A percentile compares a stretch with the other conserved stretches of the same genome.
phyloP scores from a whole-genome alignment of 192 early-diverging fungal species.

The Backusella parvicylindrica region DNA sequence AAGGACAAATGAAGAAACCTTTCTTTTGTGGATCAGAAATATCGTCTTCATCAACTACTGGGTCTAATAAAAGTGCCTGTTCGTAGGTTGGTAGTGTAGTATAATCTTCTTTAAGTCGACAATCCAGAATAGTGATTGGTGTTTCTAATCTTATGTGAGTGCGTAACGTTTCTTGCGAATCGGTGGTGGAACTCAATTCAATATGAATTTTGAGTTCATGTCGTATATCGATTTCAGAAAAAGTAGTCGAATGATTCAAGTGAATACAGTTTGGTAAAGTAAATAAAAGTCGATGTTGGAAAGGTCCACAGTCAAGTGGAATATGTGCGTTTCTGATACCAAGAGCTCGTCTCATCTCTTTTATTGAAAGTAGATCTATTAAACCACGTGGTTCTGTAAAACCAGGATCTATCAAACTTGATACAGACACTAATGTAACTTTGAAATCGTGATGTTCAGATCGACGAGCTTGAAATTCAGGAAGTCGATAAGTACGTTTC shows the following conservation, averaged over 20 bases:
- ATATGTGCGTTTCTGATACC: conserved; percentile 17
- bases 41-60: not conserved
- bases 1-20: conserved; percentile 22
- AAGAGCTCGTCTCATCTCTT: conserved; percentile 11
- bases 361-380: not conserved
- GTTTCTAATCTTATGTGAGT: conserved; percentile 18
- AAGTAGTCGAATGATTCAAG: conserved; percentile 26
- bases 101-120: conserved; percentile 31
- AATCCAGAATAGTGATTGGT: conserved; percentile 28
- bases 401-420: not conserved
- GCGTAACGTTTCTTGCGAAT: not conserved
- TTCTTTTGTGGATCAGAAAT: not conserved
- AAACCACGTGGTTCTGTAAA: not conserved
- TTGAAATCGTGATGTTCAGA: conserved; percentile 11
- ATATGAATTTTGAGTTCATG: conserved; percentile 30
- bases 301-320: not conserved
- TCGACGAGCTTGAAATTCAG: conserved; percentile 22
- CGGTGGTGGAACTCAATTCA: conserved; percentile 8
- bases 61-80: not conserved
- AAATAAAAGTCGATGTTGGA: conserved; percentile 23
- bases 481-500: conserved; percentile 22
- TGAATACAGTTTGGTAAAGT: conserved; percentile 29
- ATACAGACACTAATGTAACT: not conserved
- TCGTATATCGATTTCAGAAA: conserved; percentile 20
- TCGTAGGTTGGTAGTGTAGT: conserved; percentile 27